Base-by-base conservation (phyloP, 495 filamentous ascomycete species). In the Aspergillus bertholletiae region DNA sequence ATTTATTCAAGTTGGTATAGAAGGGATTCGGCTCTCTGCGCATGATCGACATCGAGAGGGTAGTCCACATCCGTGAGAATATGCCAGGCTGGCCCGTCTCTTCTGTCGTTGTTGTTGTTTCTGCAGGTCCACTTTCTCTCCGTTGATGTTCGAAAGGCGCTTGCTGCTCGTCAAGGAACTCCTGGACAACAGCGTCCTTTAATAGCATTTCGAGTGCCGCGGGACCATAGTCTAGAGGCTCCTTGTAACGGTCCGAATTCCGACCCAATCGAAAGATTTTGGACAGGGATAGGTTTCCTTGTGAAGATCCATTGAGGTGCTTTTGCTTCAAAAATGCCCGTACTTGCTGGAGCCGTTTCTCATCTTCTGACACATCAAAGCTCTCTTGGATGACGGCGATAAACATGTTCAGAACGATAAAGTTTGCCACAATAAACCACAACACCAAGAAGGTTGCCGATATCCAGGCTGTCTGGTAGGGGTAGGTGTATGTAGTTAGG, bases 311-410 rank as follows among this genome's bases (percentile, higher is more conserved):
- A 26, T 87, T 88, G 18, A 97, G 78, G 60, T 97, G 92, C 61
- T 92, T 93, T 55, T 90, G 88, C 61, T 96, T 89, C 40, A 99
- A 71, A 62, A 99, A 97, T 6, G 92, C 86, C 61, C 89, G 89
- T 47, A 99, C 90, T 73, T 99, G 94, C 62, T 97, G 88, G 53
- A 96, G 75, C 23, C 94, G 92, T 69, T 99, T 99, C 71, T 97
- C 90, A 63, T 99, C 95, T 69, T 99, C 94, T 7, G 91, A 92
- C n/a, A 99, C 91, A 72, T 99, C 94, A 66, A 99, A 99, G 66
- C 96, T 99, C 67, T 99, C 94, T 70, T 99, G 94, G 54, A 99
- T 97, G 73, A 99, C 94, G 74, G 94, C 94, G 88, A 99, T 99
- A 74, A 99, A 99, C 94, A 99, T 99, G 66, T 96, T 99, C 77